Base-by-base conservation (phyloP, 2,329 filamentous ascomycete species). In the Fusarium ambrosium region DNA sequence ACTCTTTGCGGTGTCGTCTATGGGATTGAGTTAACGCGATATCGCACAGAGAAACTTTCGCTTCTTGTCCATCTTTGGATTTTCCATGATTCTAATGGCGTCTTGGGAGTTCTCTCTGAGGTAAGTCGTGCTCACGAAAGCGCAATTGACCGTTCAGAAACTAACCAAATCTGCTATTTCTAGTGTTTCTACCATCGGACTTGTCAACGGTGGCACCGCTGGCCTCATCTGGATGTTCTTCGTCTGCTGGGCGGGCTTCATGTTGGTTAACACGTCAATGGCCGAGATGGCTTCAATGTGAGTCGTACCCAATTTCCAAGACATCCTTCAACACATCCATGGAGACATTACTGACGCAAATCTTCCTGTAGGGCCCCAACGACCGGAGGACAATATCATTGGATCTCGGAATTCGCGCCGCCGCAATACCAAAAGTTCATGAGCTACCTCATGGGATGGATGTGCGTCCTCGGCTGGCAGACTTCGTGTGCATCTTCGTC, bases 331-430 rank as follows among this genome's bases (percentile, higher is more conserved):
- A 18, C 22, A 6, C 11, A 1, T 3, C 6, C 10, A 10, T n/a
- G 2, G 2, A 4, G 6, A 16, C 8, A n/a, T 43, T 14, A 13
- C 45, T 77, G 1, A 72, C 62, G 1, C 32, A 3, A 56, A 24
- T 2, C 14, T n/a, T n/a, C 22, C 13, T 37, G 0, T 18, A 77
- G 75, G 75, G 88, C 88, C 3, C 89, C 89, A 0, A 91, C 88
- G 0, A 85, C 86, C 8, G 89, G 89, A 24, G 89, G 89, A 2
- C 89, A 91, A 73, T 90, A 90, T 70, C 87, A 89, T 72, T 90
- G 88, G 88, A 87, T 89, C 2, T 89, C 85, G 1, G 87, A 89
- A 61, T 89, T 89, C 69, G 85, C 87, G 1, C 86, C 88, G 0
- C 81, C 79, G 0, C 79, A 80, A 51, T 83, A 85, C 62, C 88